Evolutionary conservation across 176 grass and related monocot genomes (phyloP).

Genomic region (Avena eriantha): DNA sequence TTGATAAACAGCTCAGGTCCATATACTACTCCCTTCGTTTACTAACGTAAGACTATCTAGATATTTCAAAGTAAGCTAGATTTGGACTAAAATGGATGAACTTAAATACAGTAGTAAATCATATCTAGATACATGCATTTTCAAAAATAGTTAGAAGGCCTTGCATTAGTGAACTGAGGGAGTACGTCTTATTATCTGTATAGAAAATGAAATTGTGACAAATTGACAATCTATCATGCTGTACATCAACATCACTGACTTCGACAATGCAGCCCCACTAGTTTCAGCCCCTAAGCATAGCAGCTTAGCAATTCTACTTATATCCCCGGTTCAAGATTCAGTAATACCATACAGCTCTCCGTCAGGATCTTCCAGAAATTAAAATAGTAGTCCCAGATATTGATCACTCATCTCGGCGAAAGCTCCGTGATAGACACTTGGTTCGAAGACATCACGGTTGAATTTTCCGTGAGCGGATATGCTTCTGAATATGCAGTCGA

Average conservation of each 20-base stretch:
- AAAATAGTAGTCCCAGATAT: neutral
- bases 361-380: neutral
- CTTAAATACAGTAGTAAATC: too few relatives aligned
- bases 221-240: constrained; percentile 1
- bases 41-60: too few relatives aligned
- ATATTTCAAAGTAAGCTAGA: too few relatives aligned
- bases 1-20: neutral
- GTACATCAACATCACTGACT: neutral
- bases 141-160: too few relatives aligned
- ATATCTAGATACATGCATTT: too few relatives aligned
- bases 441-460: constrained; percentile 34
- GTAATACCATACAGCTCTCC: neutral
- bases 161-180: too few relatives aligned
- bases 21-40: neutral
- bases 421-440: constrained; percentile 45
- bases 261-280: neutral
- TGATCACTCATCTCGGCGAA: constrained; percentile 39
- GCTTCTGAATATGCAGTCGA: neutral
- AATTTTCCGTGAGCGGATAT: neutral
- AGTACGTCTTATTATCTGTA: neutral
- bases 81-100: too few relatives aligned
- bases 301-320: neutral
- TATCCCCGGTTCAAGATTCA: neutral
- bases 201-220: neutral
- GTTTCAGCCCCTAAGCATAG: neutral